Conservation (phyloP, 2,329 filamentous ascomycete species). For the Knufia fluminis region DNA sequence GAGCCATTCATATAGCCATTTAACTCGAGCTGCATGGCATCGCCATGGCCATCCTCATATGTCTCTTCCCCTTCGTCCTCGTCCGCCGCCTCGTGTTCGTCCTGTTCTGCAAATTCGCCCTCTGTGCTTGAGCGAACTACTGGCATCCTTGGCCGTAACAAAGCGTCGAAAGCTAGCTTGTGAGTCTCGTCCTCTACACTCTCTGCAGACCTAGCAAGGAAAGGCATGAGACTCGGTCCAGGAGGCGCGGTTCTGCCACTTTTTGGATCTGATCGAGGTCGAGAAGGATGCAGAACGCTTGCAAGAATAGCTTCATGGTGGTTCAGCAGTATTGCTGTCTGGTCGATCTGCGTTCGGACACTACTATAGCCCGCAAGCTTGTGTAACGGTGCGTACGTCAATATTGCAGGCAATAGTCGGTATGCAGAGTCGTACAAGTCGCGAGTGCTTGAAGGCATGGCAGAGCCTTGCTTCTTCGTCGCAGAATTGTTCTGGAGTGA, state of each 20-base stretch:
- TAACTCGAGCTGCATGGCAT: background rate
- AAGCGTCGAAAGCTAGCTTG: conserved; percentile 50
- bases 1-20: background rate
- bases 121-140: conserved; percentile 22
- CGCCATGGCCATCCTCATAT: background rate
- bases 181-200: conserved; percentile 25
- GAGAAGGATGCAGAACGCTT: conserved; percentile 70
- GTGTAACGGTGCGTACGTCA: conserved; percentile 54
- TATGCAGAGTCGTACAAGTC: conserved; percentile 49
- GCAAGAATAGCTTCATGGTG: conserved; percentile 67
- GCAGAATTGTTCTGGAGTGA: background rate
- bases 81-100: background rate
- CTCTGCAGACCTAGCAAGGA: conserved; percentile 57
- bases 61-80: background rate
- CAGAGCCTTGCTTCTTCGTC: background rate
- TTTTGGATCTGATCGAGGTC: conserved; percentile 51
- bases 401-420: conserved; percentile 51
- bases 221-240: conserved; percentile 68
- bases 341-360: conserved; percentile 66
- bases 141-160: conserved; percentile 49
- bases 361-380: conserved; percentile 45
- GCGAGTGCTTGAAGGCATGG: conserved; percentile 13
- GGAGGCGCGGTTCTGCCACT: conserved; percentile 25
- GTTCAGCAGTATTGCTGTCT: conserved; percentile 63
- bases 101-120: background rate